Conservation (phyloP, 2,329 filamentous ascomycete genomes). For the Colletotrichum tabaci region DNA sequence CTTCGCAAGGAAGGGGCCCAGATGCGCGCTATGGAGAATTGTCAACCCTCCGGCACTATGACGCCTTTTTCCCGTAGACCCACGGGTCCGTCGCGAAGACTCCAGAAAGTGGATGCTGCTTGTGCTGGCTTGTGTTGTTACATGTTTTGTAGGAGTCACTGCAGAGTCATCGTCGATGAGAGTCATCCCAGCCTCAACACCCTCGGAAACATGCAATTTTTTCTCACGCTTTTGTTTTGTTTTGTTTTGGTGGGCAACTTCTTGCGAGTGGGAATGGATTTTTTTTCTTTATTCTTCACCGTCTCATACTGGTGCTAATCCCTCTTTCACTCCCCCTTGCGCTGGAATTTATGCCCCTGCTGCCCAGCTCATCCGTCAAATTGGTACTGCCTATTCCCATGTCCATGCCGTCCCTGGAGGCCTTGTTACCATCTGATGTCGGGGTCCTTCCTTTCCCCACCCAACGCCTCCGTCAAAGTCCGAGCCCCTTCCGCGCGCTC, state of each 20-base stretch:
- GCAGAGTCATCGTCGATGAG: conserved; percentile 30
- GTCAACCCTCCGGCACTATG: conserved; percentile 32
- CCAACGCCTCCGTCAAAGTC: conserved; percentile 4
- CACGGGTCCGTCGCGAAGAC: conserved; percentile 30
- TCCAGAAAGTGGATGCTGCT: conserved; percentile 29
- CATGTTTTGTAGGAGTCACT: not conserved
- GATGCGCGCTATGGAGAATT: conserved; percentile 25
- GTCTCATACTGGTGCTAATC: conserved; percentile 26
- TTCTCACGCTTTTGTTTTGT: not conserved
- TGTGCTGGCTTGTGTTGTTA: conserved; percentile 9
- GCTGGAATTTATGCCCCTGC: not conserved
- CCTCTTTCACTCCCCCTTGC: not conserved
- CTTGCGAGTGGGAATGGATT: too few relatives aligned
- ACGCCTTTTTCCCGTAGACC: conserved; percentile 35
- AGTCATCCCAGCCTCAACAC: conserved; percentile 22
- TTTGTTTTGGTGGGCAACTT: not conserved
- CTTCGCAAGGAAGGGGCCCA: conserved; percentile 18
- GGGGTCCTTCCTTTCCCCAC: not conserved
- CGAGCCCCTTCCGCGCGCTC: not conserved
- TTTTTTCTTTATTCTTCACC: not conserved
- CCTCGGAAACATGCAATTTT: too few relatives aligned
- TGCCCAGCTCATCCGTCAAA: conserved; percentile 23
- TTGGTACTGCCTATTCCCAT: conserved; percentile 7
- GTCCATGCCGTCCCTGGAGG: conserved; percentile 7
- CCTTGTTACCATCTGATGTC: conserved; percentile 11